These are phyloP conservation scores for Dictyostelium brefeldianum DNA, from an alignment of 78 protist genomes.

Conservation along the genomic window DNA sequence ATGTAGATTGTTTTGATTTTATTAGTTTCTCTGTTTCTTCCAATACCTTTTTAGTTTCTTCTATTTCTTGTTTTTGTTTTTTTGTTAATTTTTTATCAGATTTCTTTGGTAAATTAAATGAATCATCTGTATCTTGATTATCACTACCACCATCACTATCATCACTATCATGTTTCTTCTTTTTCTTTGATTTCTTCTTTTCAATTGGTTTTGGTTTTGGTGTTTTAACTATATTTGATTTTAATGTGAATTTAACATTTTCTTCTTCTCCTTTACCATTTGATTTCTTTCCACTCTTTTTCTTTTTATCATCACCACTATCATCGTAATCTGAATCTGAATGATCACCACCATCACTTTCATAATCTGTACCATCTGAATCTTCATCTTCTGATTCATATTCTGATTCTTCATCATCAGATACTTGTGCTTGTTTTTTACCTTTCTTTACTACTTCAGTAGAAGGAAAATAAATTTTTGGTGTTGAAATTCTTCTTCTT, in stretches of 20 bases:
- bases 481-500: neutral
- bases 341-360: neutral
- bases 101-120: neutral
- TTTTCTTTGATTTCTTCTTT: conserved; percentile 2
- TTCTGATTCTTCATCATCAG: neutral
- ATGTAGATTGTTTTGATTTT: neutral
- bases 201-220: neutral
- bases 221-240: neutral
- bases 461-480: too few species aligned
- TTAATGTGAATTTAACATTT: neutral
- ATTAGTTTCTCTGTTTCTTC: neutral
- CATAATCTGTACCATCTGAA: neutral
- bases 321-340: neutral
- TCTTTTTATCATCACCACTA: neutral
- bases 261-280: neutral
- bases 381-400: conserved; percentile 1
- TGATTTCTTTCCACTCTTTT: neutral
- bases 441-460: too few species aligned
- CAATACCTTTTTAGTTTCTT: neutral
- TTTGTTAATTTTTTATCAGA: neutral
- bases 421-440: neutral
- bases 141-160: neutral
- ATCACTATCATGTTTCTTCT: neutral
- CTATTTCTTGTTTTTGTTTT: neutral
- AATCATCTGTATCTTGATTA: neutral